Percentiles rank a stretch among this genome's conserved stretches.
These are phyloP conservation scores for Arabidopsis lyrata DNA, from an alignment of 441 rosid genomes.

Conservation along the genomic window DNA sequence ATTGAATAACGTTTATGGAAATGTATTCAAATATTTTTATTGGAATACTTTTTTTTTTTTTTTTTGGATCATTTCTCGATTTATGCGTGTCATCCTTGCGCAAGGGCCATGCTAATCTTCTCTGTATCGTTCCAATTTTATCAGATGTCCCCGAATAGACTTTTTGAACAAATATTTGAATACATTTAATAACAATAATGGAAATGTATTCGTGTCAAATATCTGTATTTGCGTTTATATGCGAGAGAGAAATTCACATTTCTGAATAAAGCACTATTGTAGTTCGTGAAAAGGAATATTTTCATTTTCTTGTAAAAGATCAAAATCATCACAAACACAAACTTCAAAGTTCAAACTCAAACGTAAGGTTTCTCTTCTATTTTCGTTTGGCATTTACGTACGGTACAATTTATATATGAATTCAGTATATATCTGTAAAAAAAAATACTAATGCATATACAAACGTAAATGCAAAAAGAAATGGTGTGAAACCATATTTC, in stretches of 20 bases:
- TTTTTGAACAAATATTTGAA: no score
- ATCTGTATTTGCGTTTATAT: neutral
- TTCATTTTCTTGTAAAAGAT: neutral
- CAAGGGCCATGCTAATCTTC: slow-evolving; percentile 80
- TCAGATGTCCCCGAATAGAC: slow-evolving; percentile 61
- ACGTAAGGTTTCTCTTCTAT: neutral
- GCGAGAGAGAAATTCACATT: neutral
- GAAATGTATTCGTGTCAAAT: neutral
- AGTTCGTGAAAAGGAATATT: neutral
- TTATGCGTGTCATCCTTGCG: slow-evolving; percentile 74
- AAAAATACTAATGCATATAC: neutral
- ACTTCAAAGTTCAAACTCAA: neutral
- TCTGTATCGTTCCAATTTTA: slow-evolving; percentile 80
- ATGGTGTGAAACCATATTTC: neutral
- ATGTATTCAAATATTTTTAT: neutral
- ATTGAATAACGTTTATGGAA: neutral
- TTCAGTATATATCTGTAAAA: neutral
- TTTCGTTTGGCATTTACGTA: neutral
- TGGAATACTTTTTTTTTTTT: no score
- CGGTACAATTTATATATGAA: neutral
- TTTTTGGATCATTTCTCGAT: slow-evolving; percentile 67
- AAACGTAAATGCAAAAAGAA: neutral
- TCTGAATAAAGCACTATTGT: neutral
- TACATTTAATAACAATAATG: neutral
- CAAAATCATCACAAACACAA: neutral